Base-by-base conservation (phyloP, 805 yeast genomes). In the Wickerhamiella azymoides region DNA sequence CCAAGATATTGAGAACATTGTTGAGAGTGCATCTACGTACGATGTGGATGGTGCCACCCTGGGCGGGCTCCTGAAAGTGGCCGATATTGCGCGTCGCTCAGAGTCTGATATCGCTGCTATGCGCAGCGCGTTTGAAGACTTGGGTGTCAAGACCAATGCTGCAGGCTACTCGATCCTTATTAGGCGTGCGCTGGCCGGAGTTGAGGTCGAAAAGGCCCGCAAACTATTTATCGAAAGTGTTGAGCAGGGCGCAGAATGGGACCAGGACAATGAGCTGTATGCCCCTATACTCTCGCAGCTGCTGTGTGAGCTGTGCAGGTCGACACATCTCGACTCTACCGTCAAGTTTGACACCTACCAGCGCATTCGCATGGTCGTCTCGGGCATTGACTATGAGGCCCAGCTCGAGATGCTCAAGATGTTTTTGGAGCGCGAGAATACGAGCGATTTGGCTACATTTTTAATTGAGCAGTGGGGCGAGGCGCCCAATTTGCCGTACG, bases 231-330 rank as follows among this genome's bases (percentile, higher is more conserved):
- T 64, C 5, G 53, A 61, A 10, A 58, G 66, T 40, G 52, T 68
- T 6, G 50, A 57, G 5, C 54, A 63, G 24, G 74, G 72, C 30
- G 63, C 68, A 5, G 65, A 66, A 24, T 74, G 79, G 77, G 63
- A 61, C 26, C 57, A 56, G 38, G 65, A 62, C 13, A 53, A 53
- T 39, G 58, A 59, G 47, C 6, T 36, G 25, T 49, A 52, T 35
- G 37, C 48, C 10, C 25, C 39, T 3, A 50, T 54, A 5, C 54
- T 67, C 18, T 58, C 56, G 42, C 53, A 57, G 16, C 54, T 67
- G 35, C 49, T 65, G 9, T 53, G 53, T 2, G 54, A 58, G 2
- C 39, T 65, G 25, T 56, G 64, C 17, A 41, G 51, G 4, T 50
- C 60, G 0, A 57, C 58, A 4, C 48, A 54, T 5, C 51, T 59